These are phyloP conservation scores for Zea mays DNA, from an alignment of 176 grass and related monocot species.

Conservation along the genomic window DNA sequence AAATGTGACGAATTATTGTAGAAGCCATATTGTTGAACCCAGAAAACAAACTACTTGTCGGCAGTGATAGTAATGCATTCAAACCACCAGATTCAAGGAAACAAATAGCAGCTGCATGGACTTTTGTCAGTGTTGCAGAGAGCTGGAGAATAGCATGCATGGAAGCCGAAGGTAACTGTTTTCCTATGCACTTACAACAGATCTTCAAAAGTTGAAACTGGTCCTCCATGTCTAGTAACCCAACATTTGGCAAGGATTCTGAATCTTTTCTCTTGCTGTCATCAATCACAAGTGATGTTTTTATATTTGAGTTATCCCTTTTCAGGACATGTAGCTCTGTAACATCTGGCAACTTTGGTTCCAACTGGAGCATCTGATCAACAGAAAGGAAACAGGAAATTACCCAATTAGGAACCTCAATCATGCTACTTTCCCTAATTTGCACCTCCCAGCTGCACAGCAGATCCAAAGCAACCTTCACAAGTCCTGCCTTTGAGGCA, in stretches of 20 bases:
- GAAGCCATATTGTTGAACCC: slow-evolving; percentile 92
- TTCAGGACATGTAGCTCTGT: slow-evolving; percentile 68
- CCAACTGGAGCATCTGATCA: slow-evolving; percentile 90
- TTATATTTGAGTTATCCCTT: slow-evolving; percentile 55
- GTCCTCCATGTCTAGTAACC: slow-evolving; percentile 69
- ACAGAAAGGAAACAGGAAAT: slow-evolving; percentile 94
- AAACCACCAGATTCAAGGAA: slow-evolving; percentile 91
- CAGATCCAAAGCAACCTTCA: slow-evolving; percentile 81
- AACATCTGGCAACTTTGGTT: slow-evolving; percentile 84
- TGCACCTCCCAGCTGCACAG: slow-evolving; percentile 70
- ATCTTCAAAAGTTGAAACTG: slow-evolving; percentile 82
- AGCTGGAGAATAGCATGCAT: slow-evolving; percentile 95
- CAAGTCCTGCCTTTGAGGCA: slow-evolving; percentile 67
- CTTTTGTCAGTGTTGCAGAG: slow-evolving; percentile 87
- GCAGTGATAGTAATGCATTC: slow-evolving; percentile 70
- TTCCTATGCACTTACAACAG: slow-evolving; percentile 85
- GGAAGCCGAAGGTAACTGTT: slow-evolving; percentile 70
- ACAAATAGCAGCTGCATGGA: slow-evolving; percentile 65
- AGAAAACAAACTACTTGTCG: slow-evolving; percentile 82
- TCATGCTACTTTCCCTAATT: slow-evolving; percentile 40
- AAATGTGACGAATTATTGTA: slow-evolving; percentile 92
- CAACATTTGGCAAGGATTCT: slow-evolving; percentile 40
- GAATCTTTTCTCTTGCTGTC: slow-evolving; percentile 59
- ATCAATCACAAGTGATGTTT: slow-evolving; percentile 72
- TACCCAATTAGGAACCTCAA: slow-evolving; percentile 83